These are phyloP conservation scores for Nidularia pulvinata DNA, from an alignment of 768 basidiomycete species.

Conservation along the genomic window DNA sequence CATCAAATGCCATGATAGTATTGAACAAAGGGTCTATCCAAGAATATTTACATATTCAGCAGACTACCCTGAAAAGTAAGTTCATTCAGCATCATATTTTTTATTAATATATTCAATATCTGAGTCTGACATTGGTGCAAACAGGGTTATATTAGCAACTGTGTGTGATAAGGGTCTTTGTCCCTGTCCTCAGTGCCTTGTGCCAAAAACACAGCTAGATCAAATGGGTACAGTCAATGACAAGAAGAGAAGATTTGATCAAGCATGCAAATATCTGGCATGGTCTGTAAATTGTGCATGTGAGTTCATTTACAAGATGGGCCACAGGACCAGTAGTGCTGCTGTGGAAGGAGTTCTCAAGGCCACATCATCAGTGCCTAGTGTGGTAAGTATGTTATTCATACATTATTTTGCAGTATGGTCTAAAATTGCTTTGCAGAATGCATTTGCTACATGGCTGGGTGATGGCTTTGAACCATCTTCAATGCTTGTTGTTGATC, in stretches of 20 bases:
- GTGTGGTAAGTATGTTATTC: neutral
- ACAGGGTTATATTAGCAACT: conserved; percentile 13
- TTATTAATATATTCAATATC: neutral
- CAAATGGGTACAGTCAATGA: neutral
- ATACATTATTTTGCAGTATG: neutral
- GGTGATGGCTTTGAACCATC: neutral
- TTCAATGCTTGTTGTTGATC: conserved; percentile 11
- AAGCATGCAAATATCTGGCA: neutral
- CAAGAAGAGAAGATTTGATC: neutral
- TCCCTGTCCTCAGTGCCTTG: conserved; percentile 23
- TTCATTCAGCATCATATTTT: too few species aligned
- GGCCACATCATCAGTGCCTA: neutral
- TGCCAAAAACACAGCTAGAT: neutral
- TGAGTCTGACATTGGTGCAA: neutral
- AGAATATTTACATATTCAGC: conserved; percentile 26
- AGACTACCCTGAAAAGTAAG: conserved; percentile 31
- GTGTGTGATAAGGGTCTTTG: conserved; percentile 19
- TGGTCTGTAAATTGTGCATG: neutral
- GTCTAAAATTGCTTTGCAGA: neutral
- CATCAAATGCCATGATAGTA: conserved; percentile 19
- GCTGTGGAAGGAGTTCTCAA: neutral
- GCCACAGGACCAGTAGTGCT: neutral
- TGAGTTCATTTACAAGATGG: neutral
- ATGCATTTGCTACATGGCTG: too few species aligned
- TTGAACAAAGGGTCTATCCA: conserved; percentile 18